Evolutionary conservation across 306 rosid species (phyloP), one percentile per base, ranked within the genome.

Genomic region (Elaeagnus macrophylla): DNA sequence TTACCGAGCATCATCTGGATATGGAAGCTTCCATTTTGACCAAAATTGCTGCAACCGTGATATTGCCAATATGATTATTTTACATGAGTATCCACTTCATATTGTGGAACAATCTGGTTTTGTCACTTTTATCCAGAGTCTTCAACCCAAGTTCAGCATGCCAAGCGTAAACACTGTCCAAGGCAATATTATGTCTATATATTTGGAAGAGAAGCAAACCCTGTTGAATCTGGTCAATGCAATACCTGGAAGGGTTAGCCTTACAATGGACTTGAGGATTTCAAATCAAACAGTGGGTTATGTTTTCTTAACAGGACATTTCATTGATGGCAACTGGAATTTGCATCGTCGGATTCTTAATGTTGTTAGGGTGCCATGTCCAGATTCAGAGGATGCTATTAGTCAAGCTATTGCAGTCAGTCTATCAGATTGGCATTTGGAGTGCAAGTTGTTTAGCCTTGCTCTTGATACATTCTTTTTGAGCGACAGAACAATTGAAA

Each of bases 11-110:
- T 47, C 62, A 41, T 62, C 78, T 60, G 61, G 72, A 13, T 17
- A 53, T 56, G 71, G 75, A 39, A 75, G 74, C 39, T 43, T 64
- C 53, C 51, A 79, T 59, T 75, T 91, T 73, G 85, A 91, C 66
- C 89, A 81, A 62, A 79, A 76, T 53, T 65, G 71, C 43, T 74
- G 94, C 75, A 79, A 58, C 68, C 62, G 52, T 54, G 97, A 83
- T 61, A 67, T 91, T 32, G 86, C 93, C 40, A 78, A 68, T 71
- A 86, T 91, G 97, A 73, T 86, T 47, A 76, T 91, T 54, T 67
- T 82, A 79, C 96, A 91, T 45, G 94, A 80, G 51, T 86, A 90
- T 75, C 94, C 95, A 55, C 97, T 86, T 69, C 65, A 86, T 68
- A 76, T 90, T 61, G 94, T 82, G 45, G 84, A 86, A 60, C 95